phyloP scores from a whole-genome alignment of 2,329 filamentous ascomycete genomes.

The Ophiostoma ulmi region DNA sequence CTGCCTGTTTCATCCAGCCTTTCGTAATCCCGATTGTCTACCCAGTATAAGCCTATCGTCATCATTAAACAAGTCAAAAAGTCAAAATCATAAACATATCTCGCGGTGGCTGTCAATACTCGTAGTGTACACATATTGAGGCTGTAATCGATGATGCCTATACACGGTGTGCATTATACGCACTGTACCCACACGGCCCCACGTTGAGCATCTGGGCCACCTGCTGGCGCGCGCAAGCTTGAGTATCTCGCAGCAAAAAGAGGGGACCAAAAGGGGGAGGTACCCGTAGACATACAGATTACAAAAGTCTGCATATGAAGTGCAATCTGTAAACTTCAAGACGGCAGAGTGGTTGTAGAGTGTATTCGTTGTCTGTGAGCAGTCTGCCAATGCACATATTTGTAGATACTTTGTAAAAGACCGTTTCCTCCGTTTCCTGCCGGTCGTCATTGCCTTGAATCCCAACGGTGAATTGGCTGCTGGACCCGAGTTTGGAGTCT shows the following conservation, averaged over 20 bases:
- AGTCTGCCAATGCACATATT: background rate
- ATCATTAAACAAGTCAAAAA: background rate
- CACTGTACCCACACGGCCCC: slow-evolving; percentile 14
- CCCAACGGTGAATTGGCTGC: background rate
- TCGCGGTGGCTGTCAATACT: background rate
- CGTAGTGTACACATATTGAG: background rate
- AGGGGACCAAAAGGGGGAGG: slow-evolving; percentile 15
- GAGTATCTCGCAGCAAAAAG: slow-evolving; percentile 15
- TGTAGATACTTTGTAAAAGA: background rate
- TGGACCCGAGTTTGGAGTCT: background rate
- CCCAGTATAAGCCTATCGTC: background rate
- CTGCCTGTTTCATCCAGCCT: background rate
- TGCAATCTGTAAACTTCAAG: background rate
- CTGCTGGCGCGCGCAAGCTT: slow-evolving; percentile 14
- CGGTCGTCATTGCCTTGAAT: background rate
- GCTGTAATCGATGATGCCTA: background rate
- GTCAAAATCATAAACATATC: background rate
- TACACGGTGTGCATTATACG: background rate
- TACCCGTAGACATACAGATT: background rate
- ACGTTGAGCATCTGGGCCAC: slow-evolving; percentile 12
- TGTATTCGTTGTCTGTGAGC: background rate
- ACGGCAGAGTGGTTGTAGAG: background rate
- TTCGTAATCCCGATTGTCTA: background rate
- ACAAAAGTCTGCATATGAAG: background rate
- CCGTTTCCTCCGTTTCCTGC: slow-evolving; percentile 5